These are phyloP conservation scores for Stygiomarasmius scandens DNA, from an alignment of 1,284 basidiomycete species.

Conservation along the genomic window DNA sequence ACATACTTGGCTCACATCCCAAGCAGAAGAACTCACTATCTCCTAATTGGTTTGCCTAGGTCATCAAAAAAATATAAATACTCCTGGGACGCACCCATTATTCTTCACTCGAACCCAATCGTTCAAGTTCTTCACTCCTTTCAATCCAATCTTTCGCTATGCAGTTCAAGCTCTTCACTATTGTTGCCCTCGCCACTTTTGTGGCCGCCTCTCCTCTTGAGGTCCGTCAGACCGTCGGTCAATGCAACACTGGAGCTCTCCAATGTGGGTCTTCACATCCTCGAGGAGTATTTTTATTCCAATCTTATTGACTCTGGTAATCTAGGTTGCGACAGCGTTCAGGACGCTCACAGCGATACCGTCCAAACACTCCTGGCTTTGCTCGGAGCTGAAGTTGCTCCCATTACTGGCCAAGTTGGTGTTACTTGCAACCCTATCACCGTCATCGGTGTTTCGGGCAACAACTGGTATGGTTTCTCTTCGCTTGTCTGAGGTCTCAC, in stretches of 20 bases:
- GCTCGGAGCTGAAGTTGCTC: slow-evolving; percentile 11
- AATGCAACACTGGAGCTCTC: slow-evolving; percentile 21
- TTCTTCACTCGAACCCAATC: not conserved
- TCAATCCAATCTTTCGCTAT: not conserved
- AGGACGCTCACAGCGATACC: not conserved
- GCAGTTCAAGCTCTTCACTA: slow-evolving; percentile 12
- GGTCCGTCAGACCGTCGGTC: slow-evolving; percentile 3
- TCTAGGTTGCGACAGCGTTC: slow-evolving; percentile 18
- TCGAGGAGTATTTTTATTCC: too few species aligned
- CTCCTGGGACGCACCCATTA: not conserved
- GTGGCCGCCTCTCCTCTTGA: slow-evolving; percentile 22
- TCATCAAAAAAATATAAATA: not conserved
- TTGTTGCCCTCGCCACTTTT: slow-evolving; percentile 22
- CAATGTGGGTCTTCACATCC: not conserved
- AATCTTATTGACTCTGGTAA: too few species aligned
- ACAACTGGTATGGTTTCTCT: slow-evolving; percentile 15
- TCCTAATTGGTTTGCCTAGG: too few species aligned
- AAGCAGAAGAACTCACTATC: too few species aligned
- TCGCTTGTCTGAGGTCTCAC: not conserved
- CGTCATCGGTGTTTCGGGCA: slow-evolving; percentile 18
- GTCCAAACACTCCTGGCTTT: slow-evolving; percentile 11
- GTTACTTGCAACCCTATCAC: slow-evolving; percentile 23
- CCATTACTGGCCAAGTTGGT: slow-evolving; percentile 20
- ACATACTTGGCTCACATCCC: too few species aligned
- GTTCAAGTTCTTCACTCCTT: not conserved